These are phyloP conservation scores for Agrocybe pediades DNA, from an alignment of 768 basidiomycete species.

Conservation along the genomic window DNA sequence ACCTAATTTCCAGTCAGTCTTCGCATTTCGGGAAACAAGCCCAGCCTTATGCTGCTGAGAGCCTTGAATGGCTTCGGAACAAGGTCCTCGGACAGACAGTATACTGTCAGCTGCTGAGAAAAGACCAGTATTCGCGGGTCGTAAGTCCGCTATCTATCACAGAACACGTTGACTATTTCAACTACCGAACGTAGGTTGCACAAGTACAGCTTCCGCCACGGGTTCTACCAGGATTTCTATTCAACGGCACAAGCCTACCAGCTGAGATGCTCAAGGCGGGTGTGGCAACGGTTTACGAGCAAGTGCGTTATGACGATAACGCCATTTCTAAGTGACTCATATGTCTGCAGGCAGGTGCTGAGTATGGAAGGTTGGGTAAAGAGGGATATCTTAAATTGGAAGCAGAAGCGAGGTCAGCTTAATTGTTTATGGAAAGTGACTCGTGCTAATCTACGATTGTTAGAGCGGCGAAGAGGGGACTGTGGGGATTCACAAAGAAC, in stretches of 20 bases:
- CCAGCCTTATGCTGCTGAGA: constrained; percentile 77
- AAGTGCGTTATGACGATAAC: constrained; percentile 29
- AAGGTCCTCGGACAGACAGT: constrained; percentile 59
- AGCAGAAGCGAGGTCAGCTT: constrained; percentile 62
- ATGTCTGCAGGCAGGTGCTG: constrained; percentile 56
- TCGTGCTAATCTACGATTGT: background rate
- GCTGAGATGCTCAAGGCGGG: constrained; percentile 82
- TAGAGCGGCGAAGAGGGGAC: constrained; percentile 66
- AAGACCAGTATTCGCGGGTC: constrained; percentile 84
- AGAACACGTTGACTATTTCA: background rate
- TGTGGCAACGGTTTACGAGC: constrained; percentile 74
- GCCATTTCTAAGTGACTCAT: background rate
- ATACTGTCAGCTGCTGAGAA: constrained; percentile 69
- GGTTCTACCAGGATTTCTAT: constrained; percentile 52
- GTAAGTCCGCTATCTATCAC: constrained; percentile 46
- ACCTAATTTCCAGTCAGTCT: constrained; percentile 43
- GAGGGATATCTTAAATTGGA: constrained; percentile 65
- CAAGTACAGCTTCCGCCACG: constrained; percentile 57
- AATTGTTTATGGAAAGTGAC: background rate
- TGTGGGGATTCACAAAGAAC: constrained; percentile 63
- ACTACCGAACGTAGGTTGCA: constrained; percentile 62
- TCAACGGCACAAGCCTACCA: constrained; percentile 50
- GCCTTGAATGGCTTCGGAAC: constrained; percentile 68
- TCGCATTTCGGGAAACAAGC: constrained; percentile 82
- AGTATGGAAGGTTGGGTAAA: constrained; percentile 72